Evolutionary conservation across 2,329 filamentous ascomycete species (phyloP).

Genomic region (Microcyclosporella mali): DNA sequence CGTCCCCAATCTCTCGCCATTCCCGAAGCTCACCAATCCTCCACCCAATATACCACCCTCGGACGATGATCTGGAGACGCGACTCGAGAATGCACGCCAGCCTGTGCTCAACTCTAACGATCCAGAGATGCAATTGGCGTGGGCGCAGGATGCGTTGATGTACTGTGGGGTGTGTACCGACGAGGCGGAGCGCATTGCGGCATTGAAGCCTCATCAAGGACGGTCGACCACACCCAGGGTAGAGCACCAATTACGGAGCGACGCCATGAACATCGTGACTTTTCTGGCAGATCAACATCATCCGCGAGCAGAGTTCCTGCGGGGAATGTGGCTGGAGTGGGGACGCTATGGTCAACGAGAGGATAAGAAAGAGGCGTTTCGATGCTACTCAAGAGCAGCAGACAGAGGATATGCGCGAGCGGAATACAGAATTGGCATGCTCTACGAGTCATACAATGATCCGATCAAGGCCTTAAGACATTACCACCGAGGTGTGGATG

Average conservation of each 20-base stretch:
- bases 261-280: constrained; percentile 84
- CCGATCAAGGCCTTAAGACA: constrained; percentile 84
- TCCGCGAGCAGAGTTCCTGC: constrained; percentile 89
- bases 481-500: constrained; percentile 73
- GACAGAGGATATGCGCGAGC: constrained; percentile 80
- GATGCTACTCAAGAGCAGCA: constrained; percentile 77
- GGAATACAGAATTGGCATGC: constrained; percentile 96
- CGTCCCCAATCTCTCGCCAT: constrained; percentile 79
- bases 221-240: constrained; percentile 75
- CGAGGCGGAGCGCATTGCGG: constrained; percentile 62
- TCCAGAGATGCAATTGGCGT: constrained; percentile 91
- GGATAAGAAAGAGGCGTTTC: constrained; percentile 92
- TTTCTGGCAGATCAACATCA: constrained; percentile 89
- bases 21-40: constrained; percentile 71
- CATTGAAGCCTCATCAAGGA: constrained; percentile 33
- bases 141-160: constrained; percentile 86
- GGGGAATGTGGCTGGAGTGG: constrained; percentile 96
- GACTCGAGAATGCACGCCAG: constrained; percentile 74
- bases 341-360: constrained; percentile 86
- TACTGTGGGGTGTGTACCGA: constrained; percentile 82
- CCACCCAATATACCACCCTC: constrained; percentile 87
- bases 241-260: constrained; percentile 79
- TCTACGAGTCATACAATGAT: constrained; percentile 93
- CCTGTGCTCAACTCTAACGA: constrained; percentile 89
- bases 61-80: constrained; percentile 88